Conservation (phyloP, 1,284 basidiomycete species). For the Apiotrichum mycotoxinovorans region DNA sequence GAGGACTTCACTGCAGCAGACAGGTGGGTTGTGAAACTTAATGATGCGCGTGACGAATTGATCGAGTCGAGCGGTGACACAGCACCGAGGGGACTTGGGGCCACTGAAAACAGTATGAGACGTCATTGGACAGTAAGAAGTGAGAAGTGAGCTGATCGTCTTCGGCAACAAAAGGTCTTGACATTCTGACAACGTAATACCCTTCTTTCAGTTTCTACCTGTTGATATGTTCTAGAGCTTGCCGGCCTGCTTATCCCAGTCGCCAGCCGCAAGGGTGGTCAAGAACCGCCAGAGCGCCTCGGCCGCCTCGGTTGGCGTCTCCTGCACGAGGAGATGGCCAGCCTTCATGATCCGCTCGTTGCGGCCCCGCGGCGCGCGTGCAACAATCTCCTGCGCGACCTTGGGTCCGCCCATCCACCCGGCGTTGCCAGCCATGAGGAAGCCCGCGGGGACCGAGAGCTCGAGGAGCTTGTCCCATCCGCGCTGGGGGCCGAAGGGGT, state of each 20-base stretch:
- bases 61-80: no score
- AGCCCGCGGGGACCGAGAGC: constrained; percentile 30
- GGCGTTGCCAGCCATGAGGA: constrained; percentile 31
- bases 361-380: constrained; percentile 24
- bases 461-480: constrained; percentile 37
- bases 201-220: no score
- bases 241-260: constrained; percentile 9
- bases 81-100: no score
- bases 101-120: no score
- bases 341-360: constrained; percentile 37
- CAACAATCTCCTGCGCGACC: constrained; percentile 11
- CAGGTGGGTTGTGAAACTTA: no score
- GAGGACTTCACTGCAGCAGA: no score
- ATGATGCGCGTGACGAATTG: no score
- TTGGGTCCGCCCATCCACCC: constrained; percentile 23
- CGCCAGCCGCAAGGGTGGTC: constrained; percentile 16
- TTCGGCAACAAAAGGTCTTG: no score
- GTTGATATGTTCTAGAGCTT: constrained; percentile 8
- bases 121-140: no score
- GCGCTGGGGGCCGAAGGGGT: constrained; percentile 24
- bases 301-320: constrained; percentile 34
- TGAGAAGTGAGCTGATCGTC: no score
- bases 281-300: constrained; percentile 35
- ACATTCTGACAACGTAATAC: background rate
- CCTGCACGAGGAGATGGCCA: constrained; percentile 41